Evolutionary conservation across 108 stramenopile genomes (phyloP), one percentile per base, ranked within the genome.

Genomic region (Pseudonitzschia multiseries): DNA sequence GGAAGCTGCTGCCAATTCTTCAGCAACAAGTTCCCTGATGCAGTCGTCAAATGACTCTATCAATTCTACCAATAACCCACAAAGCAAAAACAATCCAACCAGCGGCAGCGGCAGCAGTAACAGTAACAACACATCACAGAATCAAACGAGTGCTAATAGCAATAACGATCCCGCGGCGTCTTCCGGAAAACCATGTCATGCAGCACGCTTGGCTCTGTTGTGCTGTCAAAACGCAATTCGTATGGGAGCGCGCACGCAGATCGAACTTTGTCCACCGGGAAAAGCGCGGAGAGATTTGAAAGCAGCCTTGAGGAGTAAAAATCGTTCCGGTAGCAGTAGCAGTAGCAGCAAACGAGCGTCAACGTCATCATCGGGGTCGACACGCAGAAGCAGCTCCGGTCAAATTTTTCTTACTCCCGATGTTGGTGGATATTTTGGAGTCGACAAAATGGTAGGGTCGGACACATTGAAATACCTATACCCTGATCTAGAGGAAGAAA

Each of bases 211-310:
- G n/a, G 83, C 82, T 0, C 65, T 90, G 21, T 56, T 89, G 46
- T 86, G 86, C 57, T 74, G 81, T 50, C 83, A 89, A 62, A 89
- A 92, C 74, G 89, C 91, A 2, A 76, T 92, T 22, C 63, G 79
- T n/a, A 79, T 89, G 81, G 87, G 89, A 20, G 85, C 81, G 0
- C 42, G 86, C 9, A 91, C 93, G 43, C 89, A 90, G 61, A 80
- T 91, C n/a, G 75, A 54, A 13, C 65, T 94, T 17, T 89, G 88
- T 78, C 91, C 93, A 15, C 89, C 86, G 26, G 89, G 89, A 26
- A 76, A 80, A 61, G 86, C 86, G n/a, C 65, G 93, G 42, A 71
- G 77, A 43, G 71, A 66, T 31, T 43, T 77, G 41, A 82, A 86
- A 67, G 65, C 82, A 28, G 72, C 68, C 18, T 33, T 84, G 27